Conservation (phyloP, 116 monocot species). For the Trichopus zeylanicus region DNA sequence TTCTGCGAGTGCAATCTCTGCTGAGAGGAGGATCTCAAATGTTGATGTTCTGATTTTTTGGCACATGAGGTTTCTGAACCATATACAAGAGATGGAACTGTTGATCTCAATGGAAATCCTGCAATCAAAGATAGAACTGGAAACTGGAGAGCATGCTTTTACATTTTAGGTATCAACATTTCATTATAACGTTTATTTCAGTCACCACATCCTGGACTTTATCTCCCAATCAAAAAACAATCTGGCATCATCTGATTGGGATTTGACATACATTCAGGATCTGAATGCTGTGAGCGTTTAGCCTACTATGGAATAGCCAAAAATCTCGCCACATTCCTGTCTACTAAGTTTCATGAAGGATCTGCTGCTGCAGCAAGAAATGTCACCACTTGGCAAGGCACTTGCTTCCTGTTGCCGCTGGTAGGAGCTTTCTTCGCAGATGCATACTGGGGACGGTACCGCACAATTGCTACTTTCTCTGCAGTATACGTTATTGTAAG, state of each 20-base stretch:
- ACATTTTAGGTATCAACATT: conserved; percentile 44
- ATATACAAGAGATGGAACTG: conserved; percentile 18
- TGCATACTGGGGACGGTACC: conserved; percentile 41
- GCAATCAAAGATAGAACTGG: conserved; percentile 28
- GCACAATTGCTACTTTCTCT: conserved; percentile 37
- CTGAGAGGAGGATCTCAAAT: too few species aligned
- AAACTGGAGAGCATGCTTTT: conserved; percentile 45
- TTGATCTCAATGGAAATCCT: conserved; percentile 17
- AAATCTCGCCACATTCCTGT: conserved; percentile 43
- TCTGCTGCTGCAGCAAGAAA: conserved; percentile 42
- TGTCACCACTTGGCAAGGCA: conserved; percentile 44
- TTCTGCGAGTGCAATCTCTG: too few species aligned
- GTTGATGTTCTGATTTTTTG: too few species aligned
- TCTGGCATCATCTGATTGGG: too few species aligned
- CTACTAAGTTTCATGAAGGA: conserved; percentile 33
- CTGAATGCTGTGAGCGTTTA: conserved; percentile 45
- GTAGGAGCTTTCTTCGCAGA: conserved; percentile 42
- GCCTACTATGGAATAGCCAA: conserved; percentile 45
- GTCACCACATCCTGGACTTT: too few species aligned
- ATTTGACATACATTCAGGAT: conserved; percentile 10
- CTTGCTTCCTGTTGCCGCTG: conserved; percentile 40
- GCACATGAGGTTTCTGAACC: too few species aligned
- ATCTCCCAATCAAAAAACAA: too few species aligned
- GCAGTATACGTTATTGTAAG: conserved; percentile 31
- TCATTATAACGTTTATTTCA: too few species aligned